These are phyloP conservation scores for Talaromyces sp. DNA, from an alignment of 2,329 filamentous ascomycete genomes.

Conservation along the genomic window DNA sequence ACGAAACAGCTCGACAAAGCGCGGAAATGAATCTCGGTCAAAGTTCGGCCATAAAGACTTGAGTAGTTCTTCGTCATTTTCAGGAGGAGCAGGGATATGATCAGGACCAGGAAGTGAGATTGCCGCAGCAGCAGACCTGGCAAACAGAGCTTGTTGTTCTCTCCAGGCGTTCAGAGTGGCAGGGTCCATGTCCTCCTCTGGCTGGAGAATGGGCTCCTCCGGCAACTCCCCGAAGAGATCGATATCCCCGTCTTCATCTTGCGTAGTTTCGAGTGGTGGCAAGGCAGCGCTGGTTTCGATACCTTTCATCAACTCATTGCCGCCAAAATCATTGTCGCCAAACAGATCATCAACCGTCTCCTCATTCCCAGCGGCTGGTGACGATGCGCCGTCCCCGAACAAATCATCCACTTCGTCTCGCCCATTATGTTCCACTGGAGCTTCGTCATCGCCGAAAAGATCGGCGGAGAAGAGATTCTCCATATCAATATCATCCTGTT, in stretches of 20 bases:
- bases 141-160: conserved; percentile 46
- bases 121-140: conserved; percentile 46
- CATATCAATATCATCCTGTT: conserved; percentile 47
- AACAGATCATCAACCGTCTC: conserved; percentile 32
- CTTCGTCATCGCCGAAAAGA: conserved; percentile 26
- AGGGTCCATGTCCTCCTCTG: conserved; percentile 41
- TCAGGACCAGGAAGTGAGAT: conserved; percentile 46
- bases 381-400: conserved; percentile 44
- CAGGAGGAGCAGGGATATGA: conserved; percentile 59
- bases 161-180: conserved; percentile 42
- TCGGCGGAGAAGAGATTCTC: conserved; percentile 20
- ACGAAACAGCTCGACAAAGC: conserved; percentile 78
- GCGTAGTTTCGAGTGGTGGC: conserved; percentile 1
- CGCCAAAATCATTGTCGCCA: conserved; percentile 32
- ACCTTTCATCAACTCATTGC: conserved; percentile 24
- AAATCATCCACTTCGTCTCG: conserved; percentile 47
- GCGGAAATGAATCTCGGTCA: conserved; percentile 67
- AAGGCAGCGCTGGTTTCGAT: conserved; percentile 1
- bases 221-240: conserved; percentile 24
- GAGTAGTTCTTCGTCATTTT: conserved; percentile 70
- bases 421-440: conserved; percentile 26
- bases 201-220: conserved; percentile 27
- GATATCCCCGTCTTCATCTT: conserved; percentile 25
- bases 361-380: conserved; percentile 31
- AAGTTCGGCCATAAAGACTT: conserved; percentile 79